Conservation (phyloP, 805 yeast species). For the Lipomyces chichibuensis region DNA sequence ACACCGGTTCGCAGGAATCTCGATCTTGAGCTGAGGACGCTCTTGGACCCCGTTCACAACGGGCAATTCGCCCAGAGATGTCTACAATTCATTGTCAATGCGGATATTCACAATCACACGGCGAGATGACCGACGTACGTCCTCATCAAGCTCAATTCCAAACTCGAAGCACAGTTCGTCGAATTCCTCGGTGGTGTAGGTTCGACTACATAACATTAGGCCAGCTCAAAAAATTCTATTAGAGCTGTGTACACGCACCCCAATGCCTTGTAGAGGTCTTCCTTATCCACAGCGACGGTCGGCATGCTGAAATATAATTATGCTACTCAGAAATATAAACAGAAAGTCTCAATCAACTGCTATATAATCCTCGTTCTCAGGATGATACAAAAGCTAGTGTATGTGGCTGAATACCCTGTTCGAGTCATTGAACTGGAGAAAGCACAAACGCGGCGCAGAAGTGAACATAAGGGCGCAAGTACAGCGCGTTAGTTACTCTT, state of each 20-base stretch:
- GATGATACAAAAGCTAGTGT: no score
- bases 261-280: constrained; percentile 80
- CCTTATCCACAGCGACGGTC: constrained; percentile 92
- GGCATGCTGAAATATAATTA: constrained; percentile 68
- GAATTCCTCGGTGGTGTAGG: constrained; percentile 82
- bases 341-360: background rate
- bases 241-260: constrained; percentile 47
- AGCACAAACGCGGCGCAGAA: background rate
- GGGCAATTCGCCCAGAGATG: constrained; percentile 39
- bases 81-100: constrained; percentile 13
- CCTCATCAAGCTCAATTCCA: constrained; percentile 97
- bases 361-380: no score
- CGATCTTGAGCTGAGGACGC: constrained; percentile 96
- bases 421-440: background rate
- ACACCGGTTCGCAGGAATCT: constrained; percentile 91
- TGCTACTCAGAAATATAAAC: constrained; percentile 1
- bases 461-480: background rate
- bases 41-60: constrained; percentile 53
- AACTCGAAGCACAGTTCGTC: constrained; percentile 97
- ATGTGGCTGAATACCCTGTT: no score
- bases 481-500: background rate
- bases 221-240: constrained; percentile 3
- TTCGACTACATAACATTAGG: constrained; percentile 42
- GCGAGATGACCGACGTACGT: constrained; percentile 44
- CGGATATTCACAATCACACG: background rate